Percentiles rank a stretch among this genome's conserved stretches.
These are phyloP conservation scores for Citropsis articulata DNA, from an alignment of 345 rosid species.

Conservation along the genomic window DNA sequence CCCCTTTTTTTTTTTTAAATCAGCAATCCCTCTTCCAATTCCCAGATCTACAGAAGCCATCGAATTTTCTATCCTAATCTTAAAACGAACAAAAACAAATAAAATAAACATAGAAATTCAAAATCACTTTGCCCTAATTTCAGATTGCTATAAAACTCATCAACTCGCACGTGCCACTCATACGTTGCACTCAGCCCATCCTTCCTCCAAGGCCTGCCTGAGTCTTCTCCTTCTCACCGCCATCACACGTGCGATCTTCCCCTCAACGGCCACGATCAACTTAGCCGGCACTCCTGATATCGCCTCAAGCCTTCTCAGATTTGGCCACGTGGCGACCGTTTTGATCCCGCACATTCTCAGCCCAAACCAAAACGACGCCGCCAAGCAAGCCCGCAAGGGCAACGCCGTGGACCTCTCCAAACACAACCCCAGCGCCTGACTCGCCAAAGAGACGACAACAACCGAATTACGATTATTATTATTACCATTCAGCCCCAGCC, in stretches of 20 bases:
- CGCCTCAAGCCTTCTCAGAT: conserved; percentile 33
- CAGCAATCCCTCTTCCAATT: not conserved
- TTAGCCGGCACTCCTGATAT: conserved; percentile 40
- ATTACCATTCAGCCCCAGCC: conserved; percentile 25
- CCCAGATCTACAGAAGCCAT: not conserved
- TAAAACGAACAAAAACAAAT: not conserved
- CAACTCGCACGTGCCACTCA: conserved; percentile 4
- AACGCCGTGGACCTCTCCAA: conserved; percentile 14
- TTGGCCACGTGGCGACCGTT: conserved; percentile 24
- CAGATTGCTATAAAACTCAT: not conserved
- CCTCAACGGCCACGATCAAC: conserved; percentile 36
- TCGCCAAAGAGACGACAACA: conserved; percentile 21
- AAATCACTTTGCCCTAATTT: not conserved
- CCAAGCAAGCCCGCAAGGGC: conserved; percentile 32
- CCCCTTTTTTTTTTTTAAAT: not conserved
- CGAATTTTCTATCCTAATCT: not conserved
- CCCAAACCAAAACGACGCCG: conserved; percentile 50
- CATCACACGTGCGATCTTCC: conserved; percentile 23
- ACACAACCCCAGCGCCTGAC: conserved; percentile 26
- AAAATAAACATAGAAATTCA: not conserved
- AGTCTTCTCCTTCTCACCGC: conserved; percentile 5
- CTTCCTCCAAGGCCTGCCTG: conserved; percentile 27
- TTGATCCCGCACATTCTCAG: conserved; percentile 19
- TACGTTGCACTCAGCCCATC: conserved; percentile 42
- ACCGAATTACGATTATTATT: conserved; percentile 5